Conservation (phyloP, 2,329 filamentous ascomycete genomes). For the Chrysoporthe cubensis region DNA sequence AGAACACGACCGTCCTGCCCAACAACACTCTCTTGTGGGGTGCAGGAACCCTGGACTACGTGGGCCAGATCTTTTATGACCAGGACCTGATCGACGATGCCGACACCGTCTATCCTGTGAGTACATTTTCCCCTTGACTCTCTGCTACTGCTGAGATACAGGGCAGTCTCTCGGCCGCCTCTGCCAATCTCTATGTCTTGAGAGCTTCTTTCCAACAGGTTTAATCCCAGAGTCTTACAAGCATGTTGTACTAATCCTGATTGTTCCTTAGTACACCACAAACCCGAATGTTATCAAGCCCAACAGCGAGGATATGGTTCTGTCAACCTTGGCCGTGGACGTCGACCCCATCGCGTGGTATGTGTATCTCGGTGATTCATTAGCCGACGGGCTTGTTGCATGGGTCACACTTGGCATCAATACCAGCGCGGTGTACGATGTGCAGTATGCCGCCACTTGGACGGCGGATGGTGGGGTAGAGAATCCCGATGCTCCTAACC, state of each 20-base stretch:
- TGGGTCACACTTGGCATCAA: conserved; percentile 47
- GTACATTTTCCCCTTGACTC: not conserved
- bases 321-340: conserved; percentile 51
- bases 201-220: not conserved
- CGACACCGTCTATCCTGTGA: conserved; percentile 47
- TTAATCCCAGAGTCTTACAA: not conserved
- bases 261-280: conserved; percentile 40
- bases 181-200: not conserved
- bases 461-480: conserved; percentile 12
- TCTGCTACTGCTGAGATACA: not conserved
- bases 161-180: not conserved
- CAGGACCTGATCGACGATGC: conserved; percentile 58
- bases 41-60: conserved; percentile 52
- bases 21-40: conserved; percentile 42
- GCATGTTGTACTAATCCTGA: not conserved
- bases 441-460: conserved; percentile 13
- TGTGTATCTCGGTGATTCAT: conserved; percentile 56
- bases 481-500: conserved; percentile 8
- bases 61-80: conserved; percentile 69
- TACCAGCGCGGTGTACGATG: conserved; percentile 3
- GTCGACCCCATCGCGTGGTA: conserved; percentile 64
- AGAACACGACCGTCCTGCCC: conserved; percentile 39
- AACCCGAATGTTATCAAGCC: conserved; percentile 52
- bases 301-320: conserved; percentile 58
- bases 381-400: conserved; percentile 56